Percentiles rank a stretch among this genome's conserved stretches.
Evolutionary conservation across 2,329 filamentous ascomycete species (phyloP).

Genomic region (Pleomassaria siparia): DNA sequence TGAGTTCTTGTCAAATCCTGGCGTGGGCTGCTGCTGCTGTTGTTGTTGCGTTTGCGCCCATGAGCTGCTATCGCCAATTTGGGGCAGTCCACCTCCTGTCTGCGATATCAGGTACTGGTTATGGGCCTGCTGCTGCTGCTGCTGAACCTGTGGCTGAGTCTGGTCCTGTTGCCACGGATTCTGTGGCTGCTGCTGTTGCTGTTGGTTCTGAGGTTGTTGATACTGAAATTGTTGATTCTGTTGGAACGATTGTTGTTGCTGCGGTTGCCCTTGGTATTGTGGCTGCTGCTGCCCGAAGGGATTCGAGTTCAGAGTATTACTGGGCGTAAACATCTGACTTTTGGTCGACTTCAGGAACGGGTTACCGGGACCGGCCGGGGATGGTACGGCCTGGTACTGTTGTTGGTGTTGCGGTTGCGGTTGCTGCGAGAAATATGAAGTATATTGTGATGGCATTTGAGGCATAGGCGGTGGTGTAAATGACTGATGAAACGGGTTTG

Average conservation of each 20-base stretch:
- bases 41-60: constrained; percentile 30
- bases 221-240: constrained; percentile 36
- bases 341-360: constrained; percentile 48
- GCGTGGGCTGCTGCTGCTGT: constrained; percentile 24
- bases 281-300: constrained; percentile 43
- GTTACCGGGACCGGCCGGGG: constrained; percentile 42
- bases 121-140: constrained; percentile 19
- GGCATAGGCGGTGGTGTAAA: constrained; percentile 46
- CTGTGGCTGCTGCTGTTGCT: constrained; percentile 9
- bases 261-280: no score
- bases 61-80: no score
- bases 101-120: constrained; percentile 17
- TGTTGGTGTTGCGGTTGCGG: constrained; percentile 25
- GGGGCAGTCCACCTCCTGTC: constrained; percentile 15
- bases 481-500: constrained; percentile 45
- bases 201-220: not conserved
- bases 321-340: constrained; percentile 47
- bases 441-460: constrained; percentile 43
- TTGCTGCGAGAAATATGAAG: constrained; percentile 33
- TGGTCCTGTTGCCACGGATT: constrained; percentile 3
- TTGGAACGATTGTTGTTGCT: constrained; percentile 28
- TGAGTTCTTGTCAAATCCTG: constrained; percentile 66
- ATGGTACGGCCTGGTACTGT: constrained; percentile 43
- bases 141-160: constrained; percentile 20
- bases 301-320: constrained; percentile 31